These are phyloP conservation scores for Xylariaceae sp. DNA, from an alignment of 2,329 filamentous ascomycete species.

Conservation along the genomic window DNA sequence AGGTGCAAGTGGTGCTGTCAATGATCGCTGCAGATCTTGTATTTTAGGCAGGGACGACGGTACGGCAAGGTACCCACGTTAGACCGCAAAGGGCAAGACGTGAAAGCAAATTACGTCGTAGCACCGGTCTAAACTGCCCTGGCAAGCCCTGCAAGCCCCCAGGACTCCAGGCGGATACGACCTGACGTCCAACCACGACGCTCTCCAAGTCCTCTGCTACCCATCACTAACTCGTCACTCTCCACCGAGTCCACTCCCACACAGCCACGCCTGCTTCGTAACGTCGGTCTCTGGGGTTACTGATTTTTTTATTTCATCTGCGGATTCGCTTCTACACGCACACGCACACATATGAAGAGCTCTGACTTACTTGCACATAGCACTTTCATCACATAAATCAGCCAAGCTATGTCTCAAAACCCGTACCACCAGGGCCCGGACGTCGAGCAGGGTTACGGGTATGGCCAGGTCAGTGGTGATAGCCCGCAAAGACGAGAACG, in stretches of 20 bases:
- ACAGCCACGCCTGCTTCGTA: not conserved
- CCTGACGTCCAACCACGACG: not conserved
- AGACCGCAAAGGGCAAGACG: not conserved
- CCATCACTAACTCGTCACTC: not conserved
- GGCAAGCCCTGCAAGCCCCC: too few relatives aligned
- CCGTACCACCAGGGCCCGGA: constrained; percentile 54
- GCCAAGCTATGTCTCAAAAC: constrained; percentile 55
- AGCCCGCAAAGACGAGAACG: too few relatives aligned
- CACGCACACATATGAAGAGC: not conserved
- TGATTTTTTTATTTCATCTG: not conserved
- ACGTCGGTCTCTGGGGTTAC: not conserved
- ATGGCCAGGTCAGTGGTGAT: constrained; percentile 38
- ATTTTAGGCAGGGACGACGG: not conserved
- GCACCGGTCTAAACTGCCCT: not conserved
- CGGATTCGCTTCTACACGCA: not conserved
- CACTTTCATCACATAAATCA: not conserved
- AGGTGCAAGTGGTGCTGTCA: not conserved
- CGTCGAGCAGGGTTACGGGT: constrained; percentile 44
- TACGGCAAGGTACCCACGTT: not conserved
- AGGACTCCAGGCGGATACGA: not conserved
- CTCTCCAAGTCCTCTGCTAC: not conserved
- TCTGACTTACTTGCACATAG: not conserved
- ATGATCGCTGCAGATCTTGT: not conserved
- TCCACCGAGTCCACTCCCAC: not conserved
- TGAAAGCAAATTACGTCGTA: not conserved